phyloP scores from a whole-genome alignment of 257 asterid genomes.

The Solanum arcanum region DNA sequence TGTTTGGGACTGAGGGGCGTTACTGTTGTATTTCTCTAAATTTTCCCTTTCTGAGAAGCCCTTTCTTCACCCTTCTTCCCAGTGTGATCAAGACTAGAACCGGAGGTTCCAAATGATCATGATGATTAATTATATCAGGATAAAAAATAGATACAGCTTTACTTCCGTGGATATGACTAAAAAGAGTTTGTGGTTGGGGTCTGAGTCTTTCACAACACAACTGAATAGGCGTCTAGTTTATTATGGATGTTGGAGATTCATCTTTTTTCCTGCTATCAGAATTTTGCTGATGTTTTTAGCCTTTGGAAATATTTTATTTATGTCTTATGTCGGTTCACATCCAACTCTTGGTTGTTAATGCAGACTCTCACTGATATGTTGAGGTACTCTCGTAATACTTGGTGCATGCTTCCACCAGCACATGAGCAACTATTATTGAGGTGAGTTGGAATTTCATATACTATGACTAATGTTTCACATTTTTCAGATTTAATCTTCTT shows the following conservation, averaged over 20 bases:
- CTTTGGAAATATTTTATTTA: background rate
- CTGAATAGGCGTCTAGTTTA: background rate
- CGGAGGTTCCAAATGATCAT: background rate
- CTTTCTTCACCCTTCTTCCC: background rate
- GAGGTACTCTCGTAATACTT: conserved; percentile 39
- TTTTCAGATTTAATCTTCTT: background rate
- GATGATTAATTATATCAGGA: background rate
- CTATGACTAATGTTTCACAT: background rate
- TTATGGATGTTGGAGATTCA: background rate
- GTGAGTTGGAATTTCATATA: conserved; percentile 20
- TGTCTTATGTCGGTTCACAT: background rate
- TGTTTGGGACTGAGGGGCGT: background rate
- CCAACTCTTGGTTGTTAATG: background rate
- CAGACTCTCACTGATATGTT: conserved; percentile 73
- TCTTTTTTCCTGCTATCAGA: background rate
- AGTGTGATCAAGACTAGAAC: background rate
- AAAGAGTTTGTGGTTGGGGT: background rate
- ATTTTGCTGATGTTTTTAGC: background rate
- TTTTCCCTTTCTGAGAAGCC: background rate
- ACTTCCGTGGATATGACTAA: background rate
- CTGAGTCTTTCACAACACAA: background rate
- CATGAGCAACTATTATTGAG: conserved; percentile 56
- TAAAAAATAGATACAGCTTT: background rate
- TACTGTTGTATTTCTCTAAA: background rate
- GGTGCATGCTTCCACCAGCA: conserved; percentile 55